Percentiles rank a stretch among this genome's conserved stretches.
These are phyloP conservation scores for Cyclocybe cylindracea DNA, from an alignment of 768 basidiomycete species.

Conservation along the genomic window DNA sequence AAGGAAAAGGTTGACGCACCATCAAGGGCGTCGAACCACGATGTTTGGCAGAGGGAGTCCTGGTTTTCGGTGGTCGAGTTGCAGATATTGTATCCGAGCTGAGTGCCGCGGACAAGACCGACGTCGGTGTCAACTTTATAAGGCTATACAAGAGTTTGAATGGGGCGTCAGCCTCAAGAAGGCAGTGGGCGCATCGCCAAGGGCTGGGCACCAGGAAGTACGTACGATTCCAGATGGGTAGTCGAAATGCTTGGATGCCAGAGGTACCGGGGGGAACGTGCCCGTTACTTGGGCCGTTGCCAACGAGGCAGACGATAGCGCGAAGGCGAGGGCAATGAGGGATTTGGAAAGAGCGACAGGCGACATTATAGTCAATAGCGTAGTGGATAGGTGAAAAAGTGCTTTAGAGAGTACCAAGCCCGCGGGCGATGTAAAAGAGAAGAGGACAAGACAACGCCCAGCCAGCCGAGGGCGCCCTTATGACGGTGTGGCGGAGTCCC, in stretches of 20 bases:
- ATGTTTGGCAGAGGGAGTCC: conserved; percentile 62
- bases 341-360: conserved; percentile 41
- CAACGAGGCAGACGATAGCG: conserved; percentile 21
- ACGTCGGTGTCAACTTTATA: conserved; percentile 38
- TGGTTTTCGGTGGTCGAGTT: conserved; percentile 70
- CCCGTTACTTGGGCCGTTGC: conserved; percentile 27
- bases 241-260: conserved; percentile 45
- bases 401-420: neutral
- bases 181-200: neutral
- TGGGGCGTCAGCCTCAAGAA: neutral
- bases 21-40: conserved; percentile 45
- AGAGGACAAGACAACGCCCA: neutral
- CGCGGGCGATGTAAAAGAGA: neutral
- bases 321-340: conserved; percentile 30
- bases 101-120: conserved; percentile 38
- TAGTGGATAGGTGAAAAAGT: conserved; percentile 6
- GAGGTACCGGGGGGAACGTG: conserved; percentile 46
- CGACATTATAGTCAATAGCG: conserved; percentile 34
- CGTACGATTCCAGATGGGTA: conserved; percentile 46
- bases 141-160: conserved; percentile 23
- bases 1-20: conserved; percentile 61
- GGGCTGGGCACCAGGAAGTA: neutral
- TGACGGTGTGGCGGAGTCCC: neutral
- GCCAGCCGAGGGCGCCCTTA: neutral
- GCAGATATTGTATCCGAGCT: conserved; percentile 67